Conservation (phyloP, 2,329 filamentous ascomycete genomes). For the Dactylellina sp. region DNA sequence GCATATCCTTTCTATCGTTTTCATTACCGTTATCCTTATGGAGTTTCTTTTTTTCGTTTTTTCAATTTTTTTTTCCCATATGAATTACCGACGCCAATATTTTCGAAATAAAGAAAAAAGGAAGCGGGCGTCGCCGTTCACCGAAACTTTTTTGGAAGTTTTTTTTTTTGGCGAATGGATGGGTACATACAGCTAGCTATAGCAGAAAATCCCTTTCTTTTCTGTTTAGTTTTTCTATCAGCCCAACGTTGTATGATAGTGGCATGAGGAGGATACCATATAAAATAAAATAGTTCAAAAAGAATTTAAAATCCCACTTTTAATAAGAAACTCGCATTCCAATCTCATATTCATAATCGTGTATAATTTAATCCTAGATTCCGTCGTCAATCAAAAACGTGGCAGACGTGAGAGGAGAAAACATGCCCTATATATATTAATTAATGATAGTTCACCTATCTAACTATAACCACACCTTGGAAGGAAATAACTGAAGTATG, state of each 20-base stretch:
- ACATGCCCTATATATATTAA: no score
- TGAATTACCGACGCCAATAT: slow-evolving; percentile 1
- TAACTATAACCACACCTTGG: no score
- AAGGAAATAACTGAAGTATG: no score
- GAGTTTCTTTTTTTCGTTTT: slow-evolving; percentile 18
- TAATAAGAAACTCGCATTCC: no score
- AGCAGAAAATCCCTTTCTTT: background rate
- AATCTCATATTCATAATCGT: no score
- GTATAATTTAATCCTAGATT: no score
- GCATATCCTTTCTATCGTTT: background rate
- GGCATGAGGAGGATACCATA: slow-evolving; percentile 36
- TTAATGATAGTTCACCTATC: no score
- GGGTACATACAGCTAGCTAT: slow-evolving; percentile 17
- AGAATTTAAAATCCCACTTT: slow-evolving; percentile 20
- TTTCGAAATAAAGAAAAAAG: background rate
- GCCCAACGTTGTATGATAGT: slow-evolving; percentile 46
- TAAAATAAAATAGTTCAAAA: slow-evolving; percentile 37
- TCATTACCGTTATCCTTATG: slow-evolving; percentile 28
- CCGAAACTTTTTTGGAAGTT: slow-evolving; percentile 13
- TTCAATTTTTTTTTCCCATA: background rate
- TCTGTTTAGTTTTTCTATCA: slow-evolving; percentile 7
- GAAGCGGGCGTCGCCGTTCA: slow-evolving; percentile 36
- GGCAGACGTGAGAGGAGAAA: no score
- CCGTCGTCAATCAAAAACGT: no score
- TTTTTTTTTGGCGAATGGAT: slow-evolving; percentile 2